These are phyloP conservation scores for Aureobasidium sp. DNA, from an alignment of 2,329 filamentous ascomycete genomes.

Conservation along the genomic window DNA sequence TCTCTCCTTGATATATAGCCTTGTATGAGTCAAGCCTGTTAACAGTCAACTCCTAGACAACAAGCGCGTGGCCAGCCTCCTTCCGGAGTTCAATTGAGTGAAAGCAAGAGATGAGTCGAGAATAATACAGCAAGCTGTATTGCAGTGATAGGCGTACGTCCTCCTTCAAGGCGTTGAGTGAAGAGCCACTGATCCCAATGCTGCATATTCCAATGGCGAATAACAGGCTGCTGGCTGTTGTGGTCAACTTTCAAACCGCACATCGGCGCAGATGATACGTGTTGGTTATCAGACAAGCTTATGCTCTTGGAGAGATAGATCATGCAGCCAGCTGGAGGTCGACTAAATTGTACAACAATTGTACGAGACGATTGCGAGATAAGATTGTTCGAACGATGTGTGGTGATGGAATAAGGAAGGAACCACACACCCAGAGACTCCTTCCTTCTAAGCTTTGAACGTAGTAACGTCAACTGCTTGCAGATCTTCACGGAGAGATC, in stretches of 20 bases:
- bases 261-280: neutral
- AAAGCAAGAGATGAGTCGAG: neutral
- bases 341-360: neutral
- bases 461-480: neutral
- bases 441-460: neutral
- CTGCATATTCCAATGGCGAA: no score
- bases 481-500: neutral
- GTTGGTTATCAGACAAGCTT: neutral
- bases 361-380: neutral
- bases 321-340: neutral
- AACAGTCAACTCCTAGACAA: neutral
- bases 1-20: neutral
- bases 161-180: no score
- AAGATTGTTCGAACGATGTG: neutral
- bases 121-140: neutral
- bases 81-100: neutral
- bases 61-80: neutral
- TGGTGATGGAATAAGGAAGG: neutral
- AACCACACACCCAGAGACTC: neutral
- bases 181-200: no score
- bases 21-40: neutral
- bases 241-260: neutral
- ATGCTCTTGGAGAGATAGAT: neutral
- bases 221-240: neutral
- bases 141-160: no score